Evolutionary conservation across 257 asterid species (phyloP), one percentile per base, ranked within the genome.

Genomic region (Schizonepeta tenuifolia): DNA sequence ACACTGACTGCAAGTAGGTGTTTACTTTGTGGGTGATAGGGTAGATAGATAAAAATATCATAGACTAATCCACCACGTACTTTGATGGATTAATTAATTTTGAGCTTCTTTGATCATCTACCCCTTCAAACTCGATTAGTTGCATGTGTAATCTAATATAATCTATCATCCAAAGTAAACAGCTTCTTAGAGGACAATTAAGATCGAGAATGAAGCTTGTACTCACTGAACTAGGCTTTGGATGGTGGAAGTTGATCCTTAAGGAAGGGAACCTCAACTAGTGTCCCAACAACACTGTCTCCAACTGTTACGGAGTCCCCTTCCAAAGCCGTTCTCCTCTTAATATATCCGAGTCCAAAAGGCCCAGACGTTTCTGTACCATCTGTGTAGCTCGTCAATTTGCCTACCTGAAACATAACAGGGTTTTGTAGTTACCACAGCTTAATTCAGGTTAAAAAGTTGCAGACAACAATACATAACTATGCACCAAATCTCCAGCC

Each of bases 331-430:
- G 81, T 81, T 74, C 75, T 88, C 79, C 85, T 86, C 87, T 85
- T 94, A 67, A 94, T 76, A 81, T 94, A 94, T 76, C 99, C 99
- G 67, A 94, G 85, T 70, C 97, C 98, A 67, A 91, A 89, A 51
- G 86, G 90, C 68, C 82, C 85, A 14, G 91, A 83, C 15, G 77
- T 74, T 55, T 82, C 68, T 55, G 82, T 81, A 74, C 96, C 91
- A 20, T 78, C 70, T 49, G 97, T 86, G 78, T 70, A 83, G 84
- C 98, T 94, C 1, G 98, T 94, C 76, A 94, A 70, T 76, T 86
- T 91, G 62, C 98, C 98, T 41, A 91, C 95, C 98, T 94, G 92
- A 83, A 81, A 69, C 56, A 43, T 14, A 15, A 21, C 14, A 57
- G 62, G 47, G 49, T 49, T 56, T 65, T 74, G 40, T 68, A 13